These are phyloP conservation scores for Fallopia convolvulus DNA, from an alignment of 148 eudicot genomes.

Conservation along the genomic window DNA sequence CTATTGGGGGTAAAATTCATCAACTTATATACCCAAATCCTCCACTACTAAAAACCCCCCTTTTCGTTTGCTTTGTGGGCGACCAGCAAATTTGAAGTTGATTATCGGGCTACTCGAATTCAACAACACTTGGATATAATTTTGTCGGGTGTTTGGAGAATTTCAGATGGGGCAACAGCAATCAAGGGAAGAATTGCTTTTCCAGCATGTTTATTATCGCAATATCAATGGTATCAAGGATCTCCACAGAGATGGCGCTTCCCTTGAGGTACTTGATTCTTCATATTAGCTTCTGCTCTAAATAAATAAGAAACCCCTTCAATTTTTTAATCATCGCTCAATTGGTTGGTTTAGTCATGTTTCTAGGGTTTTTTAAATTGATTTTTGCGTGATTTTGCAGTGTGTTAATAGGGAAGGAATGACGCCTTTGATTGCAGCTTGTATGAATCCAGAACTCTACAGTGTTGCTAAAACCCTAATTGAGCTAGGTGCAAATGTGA, in stretches of 20 bases:
- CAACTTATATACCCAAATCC: neutral
- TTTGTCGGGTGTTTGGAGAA: neutral
- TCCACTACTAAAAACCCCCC: neutral
- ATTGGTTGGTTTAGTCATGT: neutral
- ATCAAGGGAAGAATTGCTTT: slow-evolving; percentile 38
- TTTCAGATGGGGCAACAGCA: slow-evolving; percentile 51
- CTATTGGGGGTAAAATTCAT: neutral
- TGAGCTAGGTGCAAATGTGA: slow-evolving; percentile 29
- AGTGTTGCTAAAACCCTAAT: slow-evolving; percentile 24
- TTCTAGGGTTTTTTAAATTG: slow-evolving; percentile 10
- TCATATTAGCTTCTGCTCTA: neutral
- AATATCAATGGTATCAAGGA: slow-evolving; percentile 34
- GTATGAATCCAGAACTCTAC: slow-evolving; percentile 21
- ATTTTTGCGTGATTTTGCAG: slow-evolving; percentile 14
- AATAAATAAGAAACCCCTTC: neutral
- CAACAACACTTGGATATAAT: neutral
- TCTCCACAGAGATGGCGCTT: slow-evolving; percentile 39
- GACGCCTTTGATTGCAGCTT: slow-evolving; percentile 31
- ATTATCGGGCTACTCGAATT: neutral
- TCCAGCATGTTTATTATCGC: slow-evolving; percentile 27
- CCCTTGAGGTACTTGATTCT: slow-evolving; percentile 45
- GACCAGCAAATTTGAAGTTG: neutral
- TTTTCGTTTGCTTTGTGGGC: neutral
- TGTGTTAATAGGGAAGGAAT: slow-evolving; percentile 27
- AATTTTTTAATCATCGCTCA: neutral